A percentile compares a stretch with the other conserved stretches of the same genome.
These are phyloP conservation scores for Penicillium coprophilum DNA, from an alignment of 495 filamentous ascomycete species.

Conservation along the genomic window DNA sequence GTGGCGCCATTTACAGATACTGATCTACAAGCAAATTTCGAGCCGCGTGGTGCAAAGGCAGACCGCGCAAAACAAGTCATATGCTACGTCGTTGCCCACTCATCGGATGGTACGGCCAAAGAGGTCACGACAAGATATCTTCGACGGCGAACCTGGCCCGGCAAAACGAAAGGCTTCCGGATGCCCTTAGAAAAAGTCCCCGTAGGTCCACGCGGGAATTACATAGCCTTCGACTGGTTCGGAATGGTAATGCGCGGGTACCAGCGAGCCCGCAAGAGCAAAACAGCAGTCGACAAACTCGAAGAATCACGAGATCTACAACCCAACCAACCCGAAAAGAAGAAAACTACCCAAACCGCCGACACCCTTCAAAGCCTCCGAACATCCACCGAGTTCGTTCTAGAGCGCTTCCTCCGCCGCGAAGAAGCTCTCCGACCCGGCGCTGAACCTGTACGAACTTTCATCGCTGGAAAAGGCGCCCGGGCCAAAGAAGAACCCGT, in stretches of 20 bases:
- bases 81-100: slow-evolving; percentile 86
- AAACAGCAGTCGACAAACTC: slow-evolving; percentile 69
- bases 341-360: slow-evolving; percentile 64
- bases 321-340: slow-evolving; percentile 67
- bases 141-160: slow-evolving; percentile 77
- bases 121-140: slow-evolving; percentile 94
- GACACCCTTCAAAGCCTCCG: slow-evolving; percentile 86
- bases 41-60: slow-evolving; percentile 77
- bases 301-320: slow-evolving; percentile 77
- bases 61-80: slow-evolving; percentile 87
- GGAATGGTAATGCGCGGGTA: slow-evolving; percentile 73
- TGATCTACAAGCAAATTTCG: slow-evolving; percentile 72
- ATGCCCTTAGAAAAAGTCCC: slow-evolving; percentile 75
- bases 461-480: slow-evolving; percentile 67
- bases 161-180: slow-evolving; percentile 85
- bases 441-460: slow-evolving; percentile 69
- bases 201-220: slow-evolving; percentile 70
- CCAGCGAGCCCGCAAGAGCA: slow-evolving; percentile 51
- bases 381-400: slow-evolving; percentile 76
- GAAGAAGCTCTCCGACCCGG: slow-evolving; percentile 82
- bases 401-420: slow-evolving; percentile 84
- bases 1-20: slow-evolving; percentile 66
- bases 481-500: slow-evolving; percentile 74
- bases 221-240: slow-evolving; percentile 82
- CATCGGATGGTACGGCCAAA: slow-evolving; percentile 83